These are phyloP conservation scores for Xylariaceae sp. DNA, from an alignment of 2,329 filamentous ascomycete genomes.

Conservation along the genomic window DNA sequence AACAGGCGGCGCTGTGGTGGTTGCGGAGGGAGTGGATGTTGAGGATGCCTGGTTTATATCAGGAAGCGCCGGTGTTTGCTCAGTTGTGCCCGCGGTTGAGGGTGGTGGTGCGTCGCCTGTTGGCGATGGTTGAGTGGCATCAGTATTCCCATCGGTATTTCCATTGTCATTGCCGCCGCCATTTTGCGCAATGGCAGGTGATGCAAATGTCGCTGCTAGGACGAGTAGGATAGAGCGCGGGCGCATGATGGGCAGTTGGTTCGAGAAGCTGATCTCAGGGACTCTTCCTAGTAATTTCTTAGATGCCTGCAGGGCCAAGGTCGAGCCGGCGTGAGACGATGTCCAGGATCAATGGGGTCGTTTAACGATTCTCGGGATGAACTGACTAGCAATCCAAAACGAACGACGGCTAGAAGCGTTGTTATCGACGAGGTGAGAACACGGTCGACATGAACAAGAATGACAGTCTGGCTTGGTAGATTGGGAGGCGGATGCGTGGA, in stretches of 20 bases:
- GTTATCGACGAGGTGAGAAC: neutral
- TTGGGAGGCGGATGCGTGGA: neutral
- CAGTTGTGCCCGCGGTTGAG: neutral
- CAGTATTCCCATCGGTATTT: slow-evolving; percentile 11
- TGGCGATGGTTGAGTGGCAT: slow-evolving; percentile 5
- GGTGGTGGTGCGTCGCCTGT: neutral
- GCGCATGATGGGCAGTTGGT: slow-evolving; percentile 26
- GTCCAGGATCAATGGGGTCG: neutral
- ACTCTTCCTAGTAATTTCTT: neutral
- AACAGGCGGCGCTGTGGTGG: slow-evolving; percentile 6
- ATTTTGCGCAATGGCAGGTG: slow-evolving; percentile 27
- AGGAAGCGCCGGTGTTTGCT: slow-evolving; percentile 11
- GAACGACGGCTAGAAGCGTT: neutral
- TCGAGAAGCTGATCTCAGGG: slow-evolving; percentile 9
- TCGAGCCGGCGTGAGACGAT: neutral
- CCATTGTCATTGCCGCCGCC: too few species aligned
- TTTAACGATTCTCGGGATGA: neutral
- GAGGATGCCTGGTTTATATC: slow-evolving; percentile 16
- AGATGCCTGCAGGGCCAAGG: neutral
- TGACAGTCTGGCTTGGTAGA: neutral
- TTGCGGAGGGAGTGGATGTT: slow-evolving; percentile 16
- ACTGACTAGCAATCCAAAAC: neutral
- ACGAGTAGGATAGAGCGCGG: slow-evolving; percentile 26
- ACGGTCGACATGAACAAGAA: neutral
- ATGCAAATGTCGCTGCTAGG: slow-evolving; percentile 23